These are phyloP conservation scores for Dipteronia sinensis DNA, from an alignment of 345 rosid species.

Conservation along the genomic window DNA sequence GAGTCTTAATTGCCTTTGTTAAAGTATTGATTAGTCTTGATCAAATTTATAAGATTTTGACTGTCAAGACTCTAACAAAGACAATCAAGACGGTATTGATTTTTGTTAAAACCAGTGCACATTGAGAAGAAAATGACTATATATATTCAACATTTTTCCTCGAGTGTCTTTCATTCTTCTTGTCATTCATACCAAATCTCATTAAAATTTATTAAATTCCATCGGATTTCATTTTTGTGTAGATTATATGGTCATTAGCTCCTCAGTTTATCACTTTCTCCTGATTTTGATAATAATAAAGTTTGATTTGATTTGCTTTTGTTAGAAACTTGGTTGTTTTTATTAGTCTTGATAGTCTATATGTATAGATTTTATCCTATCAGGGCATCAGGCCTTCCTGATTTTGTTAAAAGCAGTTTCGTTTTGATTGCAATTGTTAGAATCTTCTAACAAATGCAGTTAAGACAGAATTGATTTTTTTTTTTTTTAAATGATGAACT, in stretches of 20 bases:
- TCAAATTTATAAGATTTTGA: neutral
- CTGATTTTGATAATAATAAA: neutral
- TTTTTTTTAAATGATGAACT: neutral
- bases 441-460: neutral
- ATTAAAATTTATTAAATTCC: too few species aligned
- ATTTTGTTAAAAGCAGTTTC: neutral
- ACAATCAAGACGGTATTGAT: neutral
- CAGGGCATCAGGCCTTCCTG: neutral
- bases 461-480: neutral
- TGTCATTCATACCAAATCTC: too few species aligned
- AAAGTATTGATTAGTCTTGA: neutral
- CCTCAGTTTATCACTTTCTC: too few species aligned
- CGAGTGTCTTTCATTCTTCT: too few species aligned
- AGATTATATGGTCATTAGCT: neutral
- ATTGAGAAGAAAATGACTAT: neutral
- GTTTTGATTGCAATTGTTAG: too few species aligned
- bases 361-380: neutral
- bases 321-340: too few species aligned
- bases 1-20: too few species aligned
- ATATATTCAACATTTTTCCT: too few species aligned
- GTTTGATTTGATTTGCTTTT: too few species aligned
- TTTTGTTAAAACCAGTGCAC: neutral
- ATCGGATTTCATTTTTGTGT: neutral
- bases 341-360: neutral
- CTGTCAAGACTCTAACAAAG: neutral